These are phyloP conservation scores for Penicillium sp. DNA, from an alignment of 2,329 filamentous ascomycete species.

Conservation along the genomic window DNA sequence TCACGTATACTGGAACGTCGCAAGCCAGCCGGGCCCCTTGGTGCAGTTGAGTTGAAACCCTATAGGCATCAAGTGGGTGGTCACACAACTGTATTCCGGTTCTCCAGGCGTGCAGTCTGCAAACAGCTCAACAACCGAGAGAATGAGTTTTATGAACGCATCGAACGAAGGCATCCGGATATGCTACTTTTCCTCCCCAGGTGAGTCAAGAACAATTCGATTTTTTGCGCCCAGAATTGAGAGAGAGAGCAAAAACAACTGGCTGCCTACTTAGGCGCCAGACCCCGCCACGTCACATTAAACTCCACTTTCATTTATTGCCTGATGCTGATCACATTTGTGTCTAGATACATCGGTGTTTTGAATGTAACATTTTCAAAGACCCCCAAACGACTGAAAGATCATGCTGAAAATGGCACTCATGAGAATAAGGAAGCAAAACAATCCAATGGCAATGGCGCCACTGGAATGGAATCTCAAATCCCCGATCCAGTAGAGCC, in stretches of 20 bases:
- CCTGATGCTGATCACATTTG: not conserved
- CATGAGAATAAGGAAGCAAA: conserved; percentile 6
- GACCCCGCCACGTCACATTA: not conserved
- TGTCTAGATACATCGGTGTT: conserved; percentile 84
- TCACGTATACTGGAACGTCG: conserved; percentile 28
- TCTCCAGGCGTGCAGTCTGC: conserved; percentile 91
- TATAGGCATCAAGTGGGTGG: conserved; percentile 98
- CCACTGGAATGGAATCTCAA: conserved; percentile 12
- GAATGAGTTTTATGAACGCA: conserved; percentile 97
- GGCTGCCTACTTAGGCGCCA: not conserved
- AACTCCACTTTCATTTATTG: not conserved
- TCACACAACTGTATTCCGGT: conserved; percentile 93
- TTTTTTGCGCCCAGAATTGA: not conserved
- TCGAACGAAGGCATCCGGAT: conserved; percentile 87
- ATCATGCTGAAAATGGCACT: conserved; percentile 17
- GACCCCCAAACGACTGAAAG: conserved; percentile 63
- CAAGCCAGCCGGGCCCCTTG: conserved; percentile 59
- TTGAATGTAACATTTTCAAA: conserved; percentile 95
- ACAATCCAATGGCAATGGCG: conserved; percentile 16
- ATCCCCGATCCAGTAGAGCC: conserved; percentile 30
- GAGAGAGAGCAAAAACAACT: not conserved
- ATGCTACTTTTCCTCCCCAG: conserved; percentile 88
- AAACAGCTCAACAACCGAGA: conserved; percentile 98
- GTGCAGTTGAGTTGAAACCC: conserved; percentile 92
- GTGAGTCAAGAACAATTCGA: conserved; percentile 47